Percentiles rank a stretch among this genome's conserved stretches.
Conservation (phyloP, 1,139 yeast genomes). For the Chernovozyma aurita region DNA sequence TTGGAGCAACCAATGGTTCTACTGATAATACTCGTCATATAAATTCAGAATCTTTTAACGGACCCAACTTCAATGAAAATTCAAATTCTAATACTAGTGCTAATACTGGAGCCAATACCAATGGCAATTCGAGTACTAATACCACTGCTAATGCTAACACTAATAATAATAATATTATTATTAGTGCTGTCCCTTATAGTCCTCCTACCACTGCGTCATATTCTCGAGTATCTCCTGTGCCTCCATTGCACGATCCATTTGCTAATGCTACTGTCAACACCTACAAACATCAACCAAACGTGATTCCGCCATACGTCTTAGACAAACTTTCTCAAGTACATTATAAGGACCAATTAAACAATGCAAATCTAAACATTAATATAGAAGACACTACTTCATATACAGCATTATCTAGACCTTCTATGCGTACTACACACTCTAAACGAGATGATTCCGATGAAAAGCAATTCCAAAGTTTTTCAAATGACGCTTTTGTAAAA, state of each 20-base stretch:
- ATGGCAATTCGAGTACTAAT: too few species aligned
- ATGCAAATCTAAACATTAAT: slow-evolving; percentile 23
- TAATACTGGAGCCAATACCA: too few species aligned
- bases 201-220: not conserved
- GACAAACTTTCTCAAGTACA: slow-evolving; percentile 49
- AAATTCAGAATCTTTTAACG: not conserved
- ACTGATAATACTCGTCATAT: not conserved
- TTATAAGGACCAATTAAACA: slow-evolving; percentile 32
- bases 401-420: not conserved
- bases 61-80: too few species aligned
- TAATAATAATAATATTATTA: too few species aligned
- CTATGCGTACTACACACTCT: not conserved
- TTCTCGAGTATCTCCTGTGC: not conserved
- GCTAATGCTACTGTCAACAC: slow-evolving; percentile 24
- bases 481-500: slow-evolving; percentile 36
- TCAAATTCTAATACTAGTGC: too few species aligned
- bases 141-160: too few species aligned
- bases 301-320: slow-evolving; percentile 55
- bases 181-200: not conserved
- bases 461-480: slow-evolving; percentile 30
- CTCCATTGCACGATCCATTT: slow-evolving; percentile 17
- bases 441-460: slow-evolving; percentile 16
- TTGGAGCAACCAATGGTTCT: not conserved
- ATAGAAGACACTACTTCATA: not conserved
- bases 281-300: slow-evolving; percentile 36